A percentile compares a stretch with the other conserved stretches of the same genome.
These are phyloP conservation scores for Colletotrichum lentis DNA, from an alignment of 2,329 filamentous ascomycete species.

Conservation along the genomic window DNA sequence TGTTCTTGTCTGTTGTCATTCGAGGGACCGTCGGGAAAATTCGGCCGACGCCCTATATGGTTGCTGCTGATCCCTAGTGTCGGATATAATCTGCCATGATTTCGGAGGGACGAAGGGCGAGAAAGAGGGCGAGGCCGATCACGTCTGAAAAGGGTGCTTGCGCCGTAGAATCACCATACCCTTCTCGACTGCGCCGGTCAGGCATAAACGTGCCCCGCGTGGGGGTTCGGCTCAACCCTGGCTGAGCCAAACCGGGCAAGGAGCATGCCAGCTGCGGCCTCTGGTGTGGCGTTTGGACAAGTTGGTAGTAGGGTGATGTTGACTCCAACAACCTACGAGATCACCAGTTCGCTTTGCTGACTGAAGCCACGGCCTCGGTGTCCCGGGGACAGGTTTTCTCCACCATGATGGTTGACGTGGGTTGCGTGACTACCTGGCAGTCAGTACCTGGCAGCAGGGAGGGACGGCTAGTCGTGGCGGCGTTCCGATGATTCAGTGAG, in stretches of 20 bases:
- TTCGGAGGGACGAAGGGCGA: slow-evolving; percentile 25
- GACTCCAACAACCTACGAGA: slow-evolving; percentile 21
- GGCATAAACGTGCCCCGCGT: slow-evolving; percentile 36
- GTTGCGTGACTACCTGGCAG: slow-evolving; percentile 8
- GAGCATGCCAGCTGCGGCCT: slow-evolving; percentile 30
- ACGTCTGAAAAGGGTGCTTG: slow-evolving; percentile 32
- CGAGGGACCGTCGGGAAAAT: slow-evolving; percentile 12
- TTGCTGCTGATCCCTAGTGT: slow-evolving; percentile 12
- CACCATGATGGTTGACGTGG: slow-evolving; percentile 22
- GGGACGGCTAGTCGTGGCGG: slow-evolving; percentile 17
- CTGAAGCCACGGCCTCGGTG: slow-evolving; percentile 32
- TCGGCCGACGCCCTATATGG: slow-evolving; percentile 27
- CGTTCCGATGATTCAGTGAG: not conserved
- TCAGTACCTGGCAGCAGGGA: slow-evolving; percentile 7
- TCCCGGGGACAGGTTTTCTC: not conserved
- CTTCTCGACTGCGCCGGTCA: slow-evolving; percentile 15
- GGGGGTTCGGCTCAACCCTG: slow-evolving; percentile 30
- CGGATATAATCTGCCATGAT: slow-evolving; percentile 29
- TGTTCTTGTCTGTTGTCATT: not conserved
- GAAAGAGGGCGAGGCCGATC: slow-evolving; percentile 26
- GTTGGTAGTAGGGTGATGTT: slow-evolving; percentile 23
- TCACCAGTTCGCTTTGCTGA: slow-evolving; percentile 18
- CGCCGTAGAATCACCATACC: slow-evolving; percentile 16
- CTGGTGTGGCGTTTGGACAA: slow-evolving; percentile 20
- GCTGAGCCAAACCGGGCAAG: slow-evolving; percentile 22